A percentile compares a stretch with the other conserved stretches of the same genome.
These are phyloP conservation scores for Dictyostelium capitatum DNA, from an alignment of 78 protist genomes.

Conservation along the genomic window DNA sequence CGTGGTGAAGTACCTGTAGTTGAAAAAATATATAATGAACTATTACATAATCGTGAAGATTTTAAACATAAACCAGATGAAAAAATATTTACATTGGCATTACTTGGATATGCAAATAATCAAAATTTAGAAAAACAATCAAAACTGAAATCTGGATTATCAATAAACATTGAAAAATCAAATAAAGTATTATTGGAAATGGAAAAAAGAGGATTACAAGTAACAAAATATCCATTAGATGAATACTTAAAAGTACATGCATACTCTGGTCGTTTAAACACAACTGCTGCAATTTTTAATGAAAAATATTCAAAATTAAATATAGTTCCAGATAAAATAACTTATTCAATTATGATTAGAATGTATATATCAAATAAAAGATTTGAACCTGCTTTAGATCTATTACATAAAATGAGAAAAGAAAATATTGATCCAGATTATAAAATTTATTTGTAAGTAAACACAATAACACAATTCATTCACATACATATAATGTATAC, in stretches of 20 bases:
- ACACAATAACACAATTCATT: too few species aligned
- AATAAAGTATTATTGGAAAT: not conserved
- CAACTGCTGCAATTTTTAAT: not conserved
- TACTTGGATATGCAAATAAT: slow-evolving; percentile 44
- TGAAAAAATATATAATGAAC: slow-evolving; percentile 53
- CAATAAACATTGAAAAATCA: slow-evolving; percentile 24
- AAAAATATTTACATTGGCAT: slow-evolving; percentile 16
- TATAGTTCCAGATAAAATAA: not conserved
- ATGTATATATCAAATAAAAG: not conserved
- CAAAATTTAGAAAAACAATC: not conserved
- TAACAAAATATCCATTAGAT: slow-evolving; percentile 9
- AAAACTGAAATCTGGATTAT: not conserved
- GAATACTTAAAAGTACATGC: slow-evolving; percentile 31
- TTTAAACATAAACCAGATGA: slow-evolving; percentile 51
- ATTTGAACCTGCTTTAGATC: slow-evolving; percentile 39
- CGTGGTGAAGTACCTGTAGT: slow-evolving; percentile 55
- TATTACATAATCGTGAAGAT: slow-evolving; percentile 23
- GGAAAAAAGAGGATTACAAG: not conserved
- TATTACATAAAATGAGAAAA: slow-evolving; percentile 40
- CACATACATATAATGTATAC: not conserved
- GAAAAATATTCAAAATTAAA: not conserved
- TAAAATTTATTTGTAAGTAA: slow-evolving; percentile 49
- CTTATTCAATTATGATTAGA: slow-evolving; percentile 44
- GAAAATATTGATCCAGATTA: slow-evolving; percentile 27
- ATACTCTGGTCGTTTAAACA: not conserved